Percentiles rank a stretch among this genome's conserved stretches.
Conservation (phyloP, 306 rosid species). For the Alnus rubra region DNA sequence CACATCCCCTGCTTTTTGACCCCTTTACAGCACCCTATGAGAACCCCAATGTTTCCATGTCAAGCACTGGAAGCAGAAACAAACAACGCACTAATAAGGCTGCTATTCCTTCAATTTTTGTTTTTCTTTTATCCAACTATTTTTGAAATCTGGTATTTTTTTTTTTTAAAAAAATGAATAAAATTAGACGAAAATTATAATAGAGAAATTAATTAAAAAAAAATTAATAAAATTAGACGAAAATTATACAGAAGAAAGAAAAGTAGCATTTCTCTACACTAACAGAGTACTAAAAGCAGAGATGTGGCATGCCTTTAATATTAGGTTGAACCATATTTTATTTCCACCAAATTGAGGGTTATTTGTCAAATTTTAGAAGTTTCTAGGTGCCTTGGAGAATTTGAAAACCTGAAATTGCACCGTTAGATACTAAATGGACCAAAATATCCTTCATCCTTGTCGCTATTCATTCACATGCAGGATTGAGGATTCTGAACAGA, state of each 20-base stretch:
- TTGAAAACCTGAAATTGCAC: not conserved
- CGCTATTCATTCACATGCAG: constrained; percentile 25
- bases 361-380: not conserved
- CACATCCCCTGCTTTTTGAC: constrained; percentile 18
- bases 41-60: constrained; percentile 3
- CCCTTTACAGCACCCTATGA: not conserved
- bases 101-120: no score
- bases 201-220: no score
- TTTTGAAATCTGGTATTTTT: no score
- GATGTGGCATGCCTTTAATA: no score
- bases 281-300: no score
- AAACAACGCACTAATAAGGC: not conserved
- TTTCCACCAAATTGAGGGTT: no score
- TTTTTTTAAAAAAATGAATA: no score
- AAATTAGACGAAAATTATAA: no score
- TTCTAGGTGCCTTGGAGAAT: not conserved
- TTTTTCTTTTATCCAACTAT: no score
- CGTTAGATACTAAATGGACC: not conserved
- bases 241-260: no score
- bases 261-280: no score
- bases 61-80: not conserved
- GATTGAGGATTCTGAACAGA: constrained; percentile 17
- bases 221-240: not conserved
- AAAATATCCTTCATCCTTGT: not conserved
- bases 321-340: no score